Evolutionary conservation across 495 filamentous ascomycete genomes (phyloP).

Genomic region (Penicillium coffeae): DNA sequence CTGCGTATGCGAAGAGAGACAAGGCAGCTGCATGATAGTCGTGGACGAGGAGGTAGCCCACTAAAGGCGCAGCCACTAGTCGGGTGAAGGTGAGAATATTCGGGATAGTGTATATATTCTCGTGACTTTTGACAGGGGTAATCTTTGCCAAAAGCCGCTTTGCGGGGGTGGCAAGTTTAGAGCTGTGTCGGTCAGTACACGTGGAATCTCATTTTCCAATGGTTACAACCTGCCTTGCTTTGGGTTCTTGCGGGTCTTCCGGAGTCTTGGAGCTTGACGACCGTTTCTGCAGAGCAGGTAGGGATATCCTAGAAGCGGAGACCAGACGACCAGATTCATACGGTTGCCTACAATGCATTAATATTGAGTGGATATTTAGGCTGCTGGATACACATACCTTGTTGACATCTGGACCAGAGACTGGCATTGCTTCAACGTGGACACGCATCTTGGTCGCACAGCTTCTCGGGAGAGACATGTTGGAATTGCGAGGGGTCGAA

Average conservation of each 20-base stretch:
- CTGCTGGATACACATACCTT: slow-evolving; percentile 7
- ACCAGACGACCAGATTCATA: neutral
- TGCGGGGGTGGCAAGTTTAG: slow-evolving; percentile 12
- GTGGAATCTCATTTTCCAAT: neutral
- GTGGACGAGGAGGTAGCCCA: slow-evolving; percentile 86
- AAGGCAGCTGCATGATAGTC: slow-evolving; percentile 73
- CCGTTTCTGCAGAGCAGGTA: slow-evolving; percentile 16
- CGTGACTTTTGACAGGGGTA: slow-evolving; percentile 51
- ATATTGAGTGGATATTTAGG: neutral
- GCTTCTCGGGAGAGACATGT: neutral
- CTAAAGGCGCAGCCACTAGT: slow-evolving; percentile 74
- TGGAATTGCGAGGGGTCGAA: slow-evolving; percentile 3
- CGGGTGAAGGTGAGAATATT: slow-evolving; percentile 89
- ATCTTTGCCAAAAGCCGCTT: slow-evolving; percentile 47
- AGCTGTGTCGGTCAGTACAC: neutral
- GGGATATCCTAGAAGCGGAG: slow-evolving; percentile 4
- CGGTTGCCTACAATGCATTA: slow-evolving; percentile 5
- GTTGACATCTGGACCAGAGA: slow-evolving; percentile 4
- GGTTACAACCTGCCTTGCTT: neutral
- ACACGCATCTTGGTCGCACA: slow-evolving; percentile 8
- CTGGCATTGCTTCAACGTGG: slow-evolving; percentile 6
- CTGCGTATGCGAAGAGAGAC: slow-evolving; percentile 86
- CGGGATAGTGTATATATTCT: slow-evolving; percentile 95
- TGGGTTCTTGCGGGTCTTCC: slow-evolving; percentile 10
- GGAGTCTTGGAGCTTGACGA: slow-evolving; percentile 25